A percentile compares a stretch with the other conserved stretches of the same genome.
Evolutionary conservation across 768 basidiomycete species (phyloP).

Genomic region (Suillus sp.): DNA sequence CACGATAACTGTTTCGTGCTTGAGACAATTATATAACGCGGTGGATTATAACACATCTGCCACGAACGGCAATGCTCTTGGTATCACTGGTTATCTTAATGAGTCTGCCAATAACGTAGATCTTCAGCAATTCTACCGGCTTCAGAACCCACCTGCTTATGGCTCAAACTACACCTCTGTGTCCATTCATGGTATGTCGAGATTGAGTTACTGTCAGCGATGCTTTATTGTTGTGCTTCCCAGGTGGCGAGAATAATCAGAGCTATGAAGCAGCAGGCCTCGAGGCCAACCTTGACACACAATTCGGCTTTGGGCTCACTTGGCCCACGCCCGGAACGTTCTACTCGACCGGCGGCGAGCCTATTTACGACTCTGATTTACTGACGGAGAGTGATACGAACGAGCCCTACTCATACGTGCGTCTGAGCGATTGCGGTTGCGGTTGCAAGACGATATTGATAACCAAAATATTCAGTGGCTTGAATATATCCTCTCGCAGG

Average conservation of each 20-base stretch:
- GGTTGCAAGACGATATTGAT: neutral
- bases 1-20: slow-evolving; percentile 53
- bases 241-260: slow-evolving; percentile 67
- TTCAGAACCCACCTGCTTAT: slow-evolving; percentile 50
- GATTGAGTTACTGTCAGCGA: slow-evolving; percentile 1
- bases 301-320: slow-evolving; percentile 67
- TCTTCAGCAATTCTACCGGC: slow-evolving; percentile 50
- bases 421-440: slow-evolving; percentile 17
- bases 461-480: slow-evolving; percentile 51
- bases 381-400: slow-evolving; percentile 44
- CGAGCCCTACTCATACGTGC: slow-evolving; percentile 50
- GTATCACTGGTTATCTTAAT: slow-evolving; percentile 55
- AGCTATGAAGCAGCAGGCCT: slow-evolving; percentile 49
- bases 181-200: slow-evolving; percentile 52
- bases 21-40: slow-evolving; percentile 58
- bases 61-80: slow-evolving; percentile 49
- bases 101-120: slow-evolving; percentile 56
- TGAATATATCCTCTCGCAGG: slow-evolving; percentile 50
- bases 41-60: slow-evolving; percentile 47
- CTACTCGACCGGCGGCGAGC: slow-evolving; percentile 62
- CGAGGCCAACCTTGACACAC: slow-evolving; percentile 71
- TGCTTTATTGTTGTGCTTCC: slow-evolving; percentile 15
- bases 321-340: slow-evolving; percentile 61
- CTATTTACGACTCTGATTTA: slow-evolving; percentile 56
- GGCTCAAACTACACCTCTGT: slow-evolving; percentile 54